phyloP scores from a whole-genome alignment of 2,329 filamentous ascomycete genomes.

The Colletotrichum cereale region DNA sequence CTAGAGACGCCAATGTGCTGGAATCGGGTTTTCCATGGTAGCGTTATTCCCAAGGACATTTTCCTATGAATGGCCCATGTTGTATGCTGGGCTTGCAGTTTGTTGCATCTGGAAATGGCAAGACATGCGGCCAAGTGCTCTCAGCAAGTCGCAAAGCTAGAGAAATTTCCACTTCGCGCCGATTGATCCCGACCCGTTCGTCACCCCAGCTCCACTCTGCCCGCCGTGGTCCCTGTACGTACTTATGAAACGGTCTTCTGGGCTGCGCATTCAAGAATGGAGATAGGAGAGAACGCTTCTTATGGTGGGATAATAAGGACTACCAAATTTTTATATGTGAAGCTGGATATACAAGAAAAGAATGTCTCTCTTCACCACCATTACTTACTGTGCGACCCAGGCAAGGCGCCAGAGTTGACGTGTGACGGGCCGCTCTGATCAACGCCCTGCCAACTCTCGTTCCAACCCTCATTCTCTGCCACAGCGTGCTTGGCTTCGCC shows the following conservation, averaged over 20 bases:
- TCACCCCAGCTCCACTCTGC: conserved; percentile 5
- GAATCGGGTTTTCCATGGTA: conserved; percentile 57
- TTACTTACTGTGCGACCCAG: conserved; percentile 28
- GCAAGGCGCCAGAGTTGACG: conserved; percentile 45
- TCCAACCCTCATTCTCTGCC: conserved; percentile 57
- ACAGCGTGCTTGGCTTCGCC: conserved; percentile 62
- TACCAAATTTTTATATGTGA: conserved; percentile 13
- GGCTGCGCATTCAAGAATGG: neutral
- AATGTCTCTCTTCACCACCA: neutral
- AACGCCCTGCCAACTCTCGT: conserved; percentile 62
- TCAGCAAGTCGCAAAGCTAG: conserved; percentile 16
- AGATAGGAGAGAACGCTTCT: neutral
- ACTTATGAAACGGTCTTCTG: neutral
- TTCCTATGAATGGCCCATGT: conserved; percentile 56
- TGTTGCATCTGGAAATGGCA: conserved; percentile 8
- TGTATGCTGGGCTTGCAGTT: conserved; percentile 39
- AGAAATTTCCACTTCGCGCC: conserved; percentile 40
- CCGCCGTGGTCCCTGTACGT: neutral
- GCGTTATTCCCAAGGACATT: conserved; percentile 62
- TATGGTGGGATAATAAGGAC: neutral
- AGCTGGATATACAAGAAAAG: conserved; percentile 42
- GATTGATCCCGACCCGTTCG: conserved; percentile 27
- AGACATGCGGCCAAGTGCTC: too few relatives aligned
- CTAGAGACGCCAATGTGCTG: conserved; percentile 46
- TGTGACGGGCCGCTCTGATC: conserved; percentile 65